A percentile compares a stretch with the other conserved stretches of the same genome.
Evolutionary conservation across 257 asterid species (phyloP).

Genomic region (Solanum dulcamara): DNA sequence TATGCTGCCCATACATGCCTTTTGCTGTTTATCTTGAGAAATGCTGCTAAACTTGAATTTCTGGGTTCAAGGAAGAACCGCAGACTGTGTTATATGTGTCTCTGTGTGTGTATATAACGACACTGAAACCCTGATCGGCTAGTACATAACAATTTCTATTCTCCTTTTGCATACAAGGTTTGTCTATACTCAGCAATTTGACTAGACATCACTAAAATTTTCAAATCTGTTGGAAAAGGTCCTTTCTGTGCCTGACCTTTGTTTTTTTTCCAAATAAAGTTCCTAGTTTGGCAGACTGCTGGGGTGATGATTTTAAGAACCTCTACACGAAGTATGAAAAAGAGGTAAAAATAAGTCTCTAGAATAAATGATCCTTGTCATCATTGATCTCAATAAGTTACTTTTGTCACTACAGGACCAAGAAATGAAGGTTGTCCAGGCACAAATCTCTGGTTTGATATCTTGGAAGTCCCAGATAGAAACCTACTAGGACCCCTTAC

Average conservation of each 20-base stretch:
- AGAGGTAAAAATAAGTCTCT: slow-evolving; percentile 26
- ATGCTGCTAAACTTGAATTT: neutral
- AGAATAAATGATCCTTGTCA: neutral
- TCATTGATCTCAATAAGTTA: neutral
- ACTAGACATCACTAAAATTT: neutral
- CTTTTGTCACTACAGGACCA: slow-evolving; percentile 5
- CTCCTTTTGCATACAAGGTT: neutral
- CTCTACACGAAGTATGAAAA: slow-evolving; percentile 53
- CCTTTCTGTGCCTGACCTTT: too few relatives aligned
- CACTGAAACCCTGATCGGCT: neutral
- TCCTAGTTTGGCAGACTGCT: slow-evolving; percentile 86
- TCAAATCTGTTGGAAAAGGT: slow-evolving; percentile 54
- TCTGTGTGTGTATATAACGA: neutral
- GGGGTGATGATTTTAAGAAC: slow-evolving; percentile 79
- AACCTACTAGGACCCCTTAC: slow-evolving; percentile 13
- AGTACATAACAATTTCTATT: neutral
- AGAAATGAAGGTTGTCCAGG: slow-evolving; percentile 28
- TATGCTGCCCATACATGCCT: neutral
- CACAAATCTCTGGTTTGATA: slow-evolving; percentile 20
- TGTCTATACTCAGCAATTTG: neutral
- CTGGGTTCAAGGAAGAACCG: neutral
- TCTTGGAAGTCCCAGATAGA: slow-evolving; percentile 27
- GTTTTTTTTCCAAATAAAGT: too few relatives aligned
- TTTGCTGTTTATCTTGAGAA: neutral
- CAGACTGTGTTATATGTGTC: too few relatives aligned